Evolutionary conservation across 225 moss, liverwort and hornwort species (phyloP).

Genomic region (Lunularia cruciata): DNA sequence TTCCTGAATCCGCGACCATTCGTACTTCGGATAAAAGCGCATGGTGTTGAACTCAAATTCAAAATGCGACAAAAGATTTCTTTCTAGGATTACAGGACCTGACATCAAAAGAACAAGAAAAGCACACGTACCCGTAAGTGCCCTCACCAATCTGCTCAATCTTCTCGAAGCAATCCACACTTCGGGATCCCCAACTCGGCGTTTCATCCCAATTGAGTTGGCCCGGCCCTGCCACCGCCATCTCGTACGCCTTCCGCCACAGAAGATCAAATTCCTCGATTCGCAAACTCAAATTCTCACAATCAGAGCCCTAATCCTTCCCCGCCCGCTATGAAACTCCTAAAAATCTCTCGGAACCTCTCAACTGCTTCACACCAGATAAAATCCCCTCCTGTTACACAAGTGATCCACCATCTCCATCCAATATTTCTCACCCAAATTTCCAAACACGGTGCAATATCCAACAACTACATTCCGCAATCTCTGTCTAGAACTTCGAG

Average conservation of each 20-base stretch:
- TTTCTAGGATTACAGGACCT: background rate
- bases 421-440: background rate
- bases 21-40: no score
- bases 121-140: slow-evolving; percentile 36
- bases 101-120: background rate
- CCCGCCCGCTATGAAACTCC: background rate
- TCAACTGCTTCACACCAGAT: background rate
- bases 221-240: slow-evolving; percentile 29
- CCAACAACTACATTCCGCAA: background rate
- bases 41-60: no score
- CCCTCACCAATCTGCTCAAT: slow-evolving; percentile 50
- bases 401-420: background rate
- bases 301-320: slow-evolving; percentile 4
- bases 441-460: background rate
- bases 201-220: slow-evolving; percentile 41
- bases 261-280: background rate
- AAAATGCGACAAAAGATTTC: no score
- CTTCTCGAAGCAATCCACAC: slow-evolving; percentile 44
- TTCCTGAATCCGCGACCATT: no score
- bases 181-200: slow-evolving; percentile 40
- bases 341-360: background rate
- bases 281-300: background rate
- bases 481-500: background rate
- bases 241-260: background rate
- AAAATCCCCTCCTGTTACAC: no score